Evolutionary conservation across 2,329 filamentous ascomycete genomes (phyloP).

Genomic region (Cadophora sp.): DNA sequence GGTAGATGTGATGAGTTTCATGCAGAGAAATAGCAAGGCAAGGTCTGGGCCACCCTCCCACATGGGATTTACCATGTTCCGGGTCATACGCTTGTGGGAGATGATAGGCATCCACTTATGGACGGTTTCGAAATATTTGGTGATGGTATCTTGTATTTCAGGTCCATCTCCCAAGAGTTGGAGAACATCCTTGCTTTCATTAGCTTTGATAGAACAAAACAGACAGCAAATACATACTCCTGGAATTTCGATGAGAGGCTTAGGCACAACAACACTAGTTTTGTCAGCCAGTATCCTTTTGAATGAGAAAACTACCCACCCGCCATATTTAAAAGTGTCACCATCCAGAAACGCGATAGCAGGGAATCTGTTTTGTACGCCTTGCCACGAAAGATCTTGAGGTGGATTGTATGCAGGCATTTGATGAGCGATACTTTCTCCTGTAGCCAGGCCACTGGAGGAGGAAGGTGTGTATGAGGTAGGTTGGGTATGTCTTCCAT

Average conservation of each 20-base stretch:
- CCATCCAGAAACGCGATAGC: slow-evolving; percentile 53
- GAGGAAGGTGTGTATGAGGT: slow-evolving; percentile 40
- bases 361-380: slow-evolving; percentile 49
- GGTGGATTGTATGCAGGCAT: slow-evolving; percentile 33
- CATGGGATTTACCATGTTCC: slow-evolving; percentile 49
- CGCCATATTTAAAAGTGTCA: slow-evolving; percentile 48
- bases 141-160: slow-evolving; percentile 48
- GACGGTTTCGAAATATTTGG: slow-evolving; percentile 52
- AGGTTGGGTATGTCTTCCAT: slow-evolving; percentile 35
- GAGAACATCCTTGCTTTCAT: slow-evolving; percentile 46
- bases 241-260: slow-evolving; percentile 49
- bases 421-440: slow-evolving; percentile 33
- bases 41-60: slow-evolving; percentile 55
- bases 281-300: slow-evolving; percentile 18
- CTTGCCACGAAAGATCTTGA: slow-evolving; percentile 40
- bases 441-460: slow-evolving; percentile 24
- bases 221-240: slow-evolving; percentile 41
- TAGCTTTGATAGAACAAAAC: slow-evolving; percentile 9
- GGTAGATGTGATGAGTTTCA: slow-evolving; percentile 53
- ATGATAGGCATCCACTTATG: slow-evolving; percentile 58
- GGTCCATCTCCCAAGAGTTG: slow-evolving; percentile 49
- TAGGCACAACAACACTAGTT: slow-evolving; percentile 48
- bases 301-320: slow-evolving; percentile 31
- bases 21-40: slow-evolving; percentile 55
- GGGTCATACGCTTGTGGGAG: slow-evolving; percentile 52